Evolutionary conservation across 805 yeast species (phyloP), one percentile per base, ranked within the genome.

Genomic region (Torulaspora quercuum): DNA sequence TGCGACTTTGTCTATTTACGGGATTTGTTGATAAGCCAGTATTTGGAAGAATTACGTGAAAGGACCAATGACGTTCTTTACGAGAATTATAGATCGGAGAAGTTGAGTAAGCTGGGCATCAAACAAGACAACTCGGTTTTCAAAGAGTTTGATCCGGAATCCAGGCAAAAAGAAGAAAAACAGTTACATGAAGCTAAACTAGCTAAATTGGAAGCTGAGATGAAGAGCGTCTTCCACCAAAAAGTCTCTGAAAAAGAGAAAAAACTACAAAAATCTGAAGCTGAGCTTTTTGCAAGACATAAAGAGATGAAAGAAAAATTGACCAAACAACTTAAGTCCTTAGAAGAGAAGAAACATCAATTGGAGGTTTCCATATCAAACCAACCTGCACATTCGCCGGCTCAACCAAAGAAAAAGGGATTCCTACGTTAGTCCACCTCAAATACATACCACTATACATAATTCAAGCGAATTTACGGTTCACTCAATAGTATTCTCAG

Each of bases 271-370:
- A 85, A 86, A 67, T 86, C 95, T 30, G 98, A 92, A 69, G 92
- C 95, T 40, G 99, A 92, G 65, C 75, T 92, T 58, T 90, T 90
- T 62, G 76, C 92, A 25, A 82, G 94, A 64, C 98, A 92, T 66
- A 86, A 87, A 65, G 97, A 92, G 64, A 89, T 90, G 90, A 90
- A 90, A 67, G 97, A 90, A 58, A 87, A 86, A 66, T 75, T 92
- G 61, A 72, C 82, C 48, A 83, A 83, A 63, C 96, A 90, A 66
- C 78, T 90, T 49, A 82, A 82, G 59, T 77, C 88, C 54, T 74
- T 92, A 56, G 97, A 92, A 64, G 96, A 88, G 49, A 87, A 86
- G 68, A 89, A 88, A 67, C 75, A 72, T 45, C 86, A 80, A 60
- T 72, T 92, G 51, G 92, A 84, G 62, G 46, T 59, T 45, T 53